phyloP scores from a whole-genome alignment of 169 alveolate species.

The Eimeria necatrix region DNA sequence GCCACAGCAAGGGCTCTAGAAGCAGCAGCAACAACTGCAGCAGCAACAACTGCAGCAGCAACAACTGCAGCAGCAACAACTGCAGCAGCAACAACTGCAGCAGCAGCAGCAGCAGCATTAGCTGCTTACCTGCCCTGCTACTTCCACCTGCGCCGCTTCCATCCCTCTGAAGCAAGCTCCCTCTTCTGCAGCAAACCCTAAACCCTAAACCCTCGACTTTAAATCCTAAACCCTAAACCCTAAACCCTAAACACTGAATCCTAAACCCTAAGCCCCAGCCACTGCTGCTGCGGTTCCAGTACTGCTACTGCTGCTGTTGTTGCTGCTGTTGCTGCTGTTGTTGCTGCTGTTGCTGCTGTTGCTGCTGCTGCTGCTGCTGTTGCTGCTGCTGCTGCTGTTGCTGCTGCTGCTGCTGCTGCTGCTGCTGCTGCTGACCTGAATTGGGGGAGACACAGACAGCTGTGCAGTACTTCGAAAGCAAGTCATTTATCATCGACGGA shows the following conservation, averaged over 20 bases:
- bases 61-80: not conserved
- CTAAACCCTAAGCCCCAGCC: not conserved
- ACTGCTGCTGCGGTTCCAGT: not conserved
- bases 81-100: not conserved
- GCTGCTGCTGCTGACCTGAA: not conserved
- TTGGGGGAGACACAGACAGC: slow-evolving; percentile 5
- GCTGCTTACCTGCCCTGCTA: slow-evolving; percentile 1
- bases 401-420: not conserved
- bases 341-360: not conserved
- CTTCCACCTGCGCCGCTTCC: slow-evolving; percentile 52
- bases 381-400: slow-evolving; percentile 4
- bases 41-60: not conserved
- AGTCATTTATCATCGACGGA: not conserved
- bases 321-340: not conserved
- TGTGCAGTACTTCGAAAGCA: not conserved
- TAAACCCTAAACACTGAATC: not conserved
- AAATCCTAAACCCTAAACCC: slow-evolving; percentile 1
- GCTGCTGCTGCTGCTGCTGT: not conserved
- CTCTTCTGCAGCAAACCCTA: not conserved
- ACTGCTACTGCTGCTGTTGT: not conserved
- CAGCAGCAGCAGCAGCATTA: not conserved
- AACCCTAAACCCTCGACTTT: not conserved
- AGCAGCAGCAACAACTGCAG: not conserved
- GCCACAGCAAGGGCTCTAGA: not conserved
- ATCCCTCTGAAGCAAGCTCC: slow-evolving; percentile 12